Evolutionary conservation across 192 early-diverging fungal genomes (phyloP).

Genomic region (Chytriomyces sp.): DNA sequence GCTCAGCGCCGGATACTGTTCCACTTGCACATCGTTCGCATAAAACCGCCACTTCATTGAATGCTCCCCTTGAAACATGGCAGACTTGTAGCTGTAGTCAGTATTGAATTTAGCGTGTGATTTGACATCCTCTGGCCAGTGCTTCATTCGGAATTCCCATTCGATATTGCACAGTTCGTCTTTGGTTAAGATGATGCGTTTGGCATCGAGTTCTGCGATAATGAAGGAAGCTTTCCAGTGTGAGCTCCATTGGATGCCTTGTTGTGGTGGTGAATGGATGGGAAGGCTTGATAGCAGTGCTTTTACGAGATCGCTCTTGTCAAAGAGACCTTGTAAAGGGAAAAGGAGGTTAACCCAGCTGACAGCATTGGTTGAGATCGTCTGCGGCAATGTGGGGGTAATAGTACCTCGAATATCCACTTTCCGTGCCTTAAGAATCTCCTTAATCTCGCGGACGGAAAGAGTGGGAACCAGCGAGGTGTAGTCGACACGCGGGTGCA

Average conservation of each 20-base stretch:
- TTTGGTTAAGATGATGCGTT: conserved; percentile 36
- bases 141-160: conserved; percentile 37
- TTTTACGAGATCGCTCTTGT: conserved; percentile 28
- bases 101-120: conserved; percentile 28
- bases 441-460: conserved; percentile 42
- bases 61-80: conserved; percentile 18
- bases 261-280: conserved; percentile 24
- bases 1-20: conserved; percentile 23
- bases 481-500: conserved; percentile 47
- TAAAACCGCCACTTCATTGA: conserved; percentile 39
- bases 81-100: conserved; percentile 32
- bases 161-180: conserved; percentile 43
- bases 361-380: neutral
- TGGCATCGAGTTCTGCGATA: conserved; percentile 47
- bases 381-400: neutral
- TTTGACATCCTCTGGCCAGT: conserved; percentile 30
- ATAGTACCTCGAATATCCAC: conserved; percentile 32
- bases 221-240: conserved; percentile 48
- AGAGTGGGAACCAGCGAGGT: conserved; percentile 17
- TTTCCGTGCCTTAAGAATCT: conserved; percentile 32
- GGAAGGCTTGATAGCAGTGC: conserved; percentile 13
- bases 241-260: conserved; percentile 20
- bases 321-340: conserved; percentile 3
- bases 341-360: neutral
- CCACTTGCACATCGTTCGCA: conserved; percentile 36